phyloP scores from a whole-genome alignment of 2,329 filamentous ascomycete species.

The Fusarium pseudonygamai region DNA sequence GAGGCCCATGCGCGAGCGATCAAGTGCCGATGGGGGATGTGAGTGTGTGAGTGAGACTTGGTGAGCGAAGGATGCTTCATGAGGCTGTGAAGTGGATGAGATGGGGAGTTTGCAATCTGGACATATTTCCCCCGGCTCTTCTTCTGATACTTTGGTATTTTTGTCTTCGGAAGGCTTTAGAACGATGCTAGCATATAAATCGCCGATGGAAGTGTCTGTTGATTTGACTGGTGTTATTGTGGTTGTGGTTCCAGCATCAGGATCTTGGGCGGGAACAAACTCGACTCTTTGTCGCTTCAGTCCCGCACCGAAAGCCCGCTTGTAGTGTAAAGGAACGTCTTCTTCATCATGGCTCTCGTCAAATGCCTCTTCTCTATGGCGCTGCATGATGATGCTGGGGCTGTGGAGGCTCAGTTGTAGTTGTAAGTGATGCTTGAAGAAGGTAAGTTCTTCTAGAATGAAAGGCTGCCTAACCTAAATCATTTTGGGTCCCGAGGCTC shows the following conservation, averaged over 20 bases:
- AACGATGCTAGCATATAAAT: conserved; percentile 74
- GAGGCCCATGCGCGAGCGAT: conserved; percentile 76
- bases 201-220: conserved; percentile 49
- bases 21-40: conserved; percentile 76
- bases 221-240: conserved; percentile 30
- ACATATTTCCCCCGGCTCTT: conserved; percentile 43
- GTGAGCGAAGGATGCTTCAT: conserved; percentile 73
- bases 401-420: neutral
- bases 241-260: conserved; percentile 41
- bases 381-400: conserved; percentile 43
- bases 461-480: neutral
- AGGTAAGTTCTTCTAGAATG: conserved; percentile 1
- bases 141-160: conserved; percentile 5
- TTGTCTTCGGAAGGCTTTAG: conserved; percentile 50
- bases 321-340: conserved; percentile 62
- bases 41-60: conserved; percentile 76
- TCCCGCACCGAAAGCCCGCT: conserved; percentile 65
- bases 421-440: neutral
- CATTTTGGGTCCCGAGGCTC: neutral
- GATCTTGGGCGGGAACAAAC: conserved; percentile 65
- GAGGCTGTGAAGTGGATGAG: conserved; percentile 49
- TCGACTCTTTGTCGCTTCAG: conserved; percentile 63
- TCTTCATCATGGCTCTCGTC: conserved; percentile 50
- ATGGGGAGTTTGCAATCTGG: conserved; percentile 50
- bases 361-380: conserved; percentile 37